Evolutionary conservation across 176 grass and related monocot genomes (phyloP), one percentile per base, ranked within the genome.

Genomic region (Juncus inflexus): DNA sequence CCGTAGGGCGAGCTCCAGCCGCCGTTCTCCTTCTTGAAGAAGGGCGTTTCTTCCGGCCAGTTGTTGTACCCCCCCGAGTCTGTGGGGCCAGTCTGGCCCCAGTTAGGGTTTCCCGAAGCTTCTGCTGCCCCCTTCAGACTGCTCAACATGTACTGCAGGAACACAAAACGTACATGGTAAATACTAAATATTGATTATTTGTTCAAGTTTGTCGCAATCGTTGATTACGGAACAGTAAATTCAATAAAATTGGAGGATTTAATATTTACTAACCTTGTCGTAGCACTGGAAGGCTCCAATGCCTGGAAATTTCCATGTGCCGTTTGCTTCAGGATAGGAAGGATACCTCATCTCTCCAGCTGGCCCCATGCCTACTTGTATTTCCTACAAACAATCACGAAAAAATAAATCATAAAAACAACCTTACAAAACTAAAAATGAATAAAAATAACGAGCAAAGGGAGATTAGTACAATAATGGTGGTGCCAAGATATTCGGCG

Each of bases 341-440:
- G 90, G 90, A 86, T 90, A 95, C 13, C 90, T 78, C 41, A 95
- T 82, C 60, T 95, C 85, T 36, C 90, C 90, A 51, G 85, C 79
- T 6, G 90, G 90, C 3, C 90, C 90, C 86, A 95, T 80, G 56
- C 90, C 90, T 37, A 95, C 86, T 42, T 95, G 90, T 60, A 95
- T 83, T 15, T 95, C 90, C 85, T 91, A 76, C 60, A 69, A 4
- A 35, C 6, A 37, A 3, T 13, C 0, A 6, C 8, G 35, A 6
- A 42, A 41, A 36, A 53, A 35, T 52, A 68, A 69, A 37, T 45
- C 36, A 57, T 36, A 8, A 49, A 53, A 69, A 47, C 50, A 77
- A 10, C 9, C 39, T 45, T 42, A 52, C 0, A 3, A 66, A 58
- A 4, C 4, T 4, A 35, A 15, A 3, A 15, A 16, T 39, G 0